A percentile compares a stretch with the other conserved stretches of the same genome.
Conservation (phyloP, 306 rosid genomes). For the Cucurbita pepo region DNA sequence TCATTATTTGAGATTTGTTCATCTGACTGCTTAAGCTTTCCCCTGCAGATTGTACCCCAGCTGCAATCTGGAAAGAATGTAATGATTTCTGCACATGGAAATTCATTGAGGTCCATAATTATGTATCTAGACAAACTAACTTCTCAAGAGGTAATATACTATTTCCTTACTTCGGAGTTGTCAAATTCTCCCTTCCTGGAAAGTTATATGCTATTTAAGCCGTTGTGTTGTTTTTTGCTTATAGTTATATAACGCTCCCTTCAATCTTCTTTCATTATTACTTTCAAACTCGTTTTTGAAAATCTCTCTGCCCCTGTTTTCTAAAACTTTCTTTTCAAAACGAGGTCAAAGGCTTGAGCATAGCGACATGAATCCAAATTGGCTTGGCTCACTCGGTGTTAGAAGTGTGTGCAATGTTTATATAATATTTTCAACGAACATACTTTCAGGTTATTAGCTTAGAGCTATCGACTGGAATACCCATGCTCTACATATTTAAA, state of each 20-base stretch:
- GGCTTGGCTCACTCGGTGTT: too few species aligned
- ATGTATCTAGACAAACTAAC: constrained; percentile 97
- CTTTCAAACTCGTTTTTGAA: too few species aligned
- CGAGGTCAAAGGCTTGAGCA: too few species aligned
- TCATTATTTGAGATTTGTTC: neutral
- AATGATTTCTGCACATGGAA: constrained; percentile 98
- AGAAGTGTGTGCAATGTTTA: too few species aligned
- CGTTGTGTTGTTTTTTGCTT: too few species aligned
- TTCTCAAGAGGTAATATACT: constrained; percentile 66
- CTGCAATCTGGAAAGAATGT: constrained; percentile 85
- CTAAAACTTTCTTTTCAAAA: too few species aligned
- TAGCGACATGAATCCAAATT: too few species aligned
- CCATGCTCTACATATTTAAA: constrained; percentile 92
- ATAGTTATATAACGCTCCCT: too few species aligned
- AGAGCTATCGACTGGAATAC: constrained; percentile 94
- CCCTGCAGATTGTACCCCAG: constrained; percentile 75
- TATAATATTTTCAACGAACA: neutral
- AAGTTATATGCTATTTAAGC: too few species aligned
- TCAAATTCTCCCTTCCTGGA: too few species aligned
- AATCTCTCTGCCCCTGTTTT: too few species aligned
- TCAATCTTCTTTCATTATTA: too few species aligned
- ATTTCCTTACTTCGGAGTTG: neutral
- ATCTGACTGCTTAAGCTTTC: constrained; percentile 16
- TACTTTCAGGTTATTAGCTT: constrained; percentile 70
- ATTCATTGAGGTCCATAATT: constrained; percentile 90